Evolutionary conservation across 129 eudicot genomes (phyloP).

Genomic region (Apium graveolens): DNA sequence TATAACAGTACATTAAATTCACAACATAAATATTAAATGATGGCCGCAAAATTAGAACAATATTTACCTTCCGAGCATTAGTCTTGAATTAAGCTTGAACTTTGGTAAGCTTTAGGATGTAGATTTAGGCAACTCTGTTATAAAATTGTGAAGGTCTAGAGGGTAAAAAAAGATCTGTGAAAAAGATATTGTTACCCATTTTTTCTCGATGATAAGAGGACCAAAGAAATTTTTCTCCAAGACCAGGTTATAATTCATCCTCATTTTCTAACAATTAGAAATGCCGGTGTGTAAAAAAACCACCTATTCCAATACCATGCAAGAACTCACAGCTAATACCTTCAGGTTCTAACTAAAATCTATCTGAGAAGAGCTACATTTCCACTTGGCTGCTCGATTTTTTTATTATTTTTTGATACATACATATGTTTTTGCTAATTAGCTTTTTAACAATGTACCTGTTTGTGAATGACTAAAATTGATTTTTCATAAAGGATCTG

Average conservation of each 20-base stretch:
- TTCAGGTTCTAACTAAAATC: too few species aligned
- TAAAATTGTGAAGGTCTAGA: not conserved
- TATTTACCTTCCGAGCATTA: too few species aligned
- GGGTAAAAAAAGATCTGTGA: not conserved
- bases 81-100: too few species aligned
- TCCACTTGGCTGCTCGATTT: not conserved
- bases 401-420: not conserved
- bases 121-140: not conserved
- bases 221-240: not conserved
- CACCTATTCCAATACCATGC: not conserved
- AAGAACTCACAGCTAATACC: too few species aligned
- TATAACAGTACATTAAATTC: too few species aligned
- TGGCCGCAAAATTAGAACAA: too few species aligned
- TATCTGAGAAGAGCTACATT: too few species aligned
- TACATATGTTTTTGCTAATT: not conserved
- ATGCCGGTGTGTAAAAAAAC: not conserved
- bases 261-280: not conserved
- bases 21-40: too few species aligned
- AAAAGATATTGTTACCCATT: not conserved
- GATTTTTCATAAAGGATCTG: slow-evolving; percentile 28
- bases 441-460: not conserved
- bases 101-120: too few species aligned
- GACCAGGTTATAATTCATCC: not conserved
- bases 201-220: not conserved
- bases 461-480: not conserved